Conservation (phyloP, 2,329 filamentous ascomycete genomes). For the Ophioceras dolichostomum region DNA sequence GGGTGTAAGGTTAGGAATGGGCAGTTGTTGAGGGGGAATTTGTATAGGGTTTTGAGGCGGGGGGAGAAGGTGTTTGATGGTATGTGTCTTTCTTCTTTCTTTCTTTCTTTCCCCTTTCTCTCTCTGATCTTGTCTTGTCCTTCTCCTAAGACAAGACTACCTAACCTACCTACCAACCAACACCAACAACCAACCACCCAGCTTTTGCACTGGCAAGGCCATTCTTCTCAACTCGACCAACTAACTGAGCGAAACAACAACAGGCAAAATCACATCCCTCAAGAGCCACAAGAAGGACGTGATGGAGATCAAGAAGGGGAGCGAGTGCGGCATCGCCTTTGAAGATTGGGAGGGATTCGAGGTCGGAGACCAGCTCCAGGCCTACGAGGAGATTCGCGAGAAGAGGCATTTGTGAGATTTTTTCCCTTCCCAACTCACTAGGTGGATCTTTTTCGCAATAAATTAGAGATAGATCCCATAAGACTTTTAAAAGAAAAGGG, state of each 20-base stretch:
- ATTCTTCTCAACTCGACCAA: too few species aligned
- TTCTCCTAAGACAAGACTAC: too few species aligned
- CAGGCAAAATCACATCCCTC: constrained; percentile 68
- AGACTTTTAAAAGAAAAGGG: too few species aligned
- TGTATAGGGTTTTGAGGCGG: constrained; percentile 59
- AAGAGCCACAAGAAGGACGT: constrained; percentile 93
- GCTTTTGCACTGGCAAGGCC: too few species aligned
- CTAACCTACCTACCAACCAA: too few species aligned
- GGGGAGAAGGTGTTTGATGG: constrained; percentile 70
- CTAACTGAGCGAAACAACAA: too few species aligned
- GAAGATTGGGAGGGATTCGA: constrained; percentile 66
- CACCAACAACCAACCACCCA: too few species aligned
- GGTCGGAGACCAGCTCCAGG: constrained; percentile 76
- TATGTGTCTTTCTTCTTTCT: constrained; percentile 31
- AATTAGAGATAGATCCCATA: too few species aligned
- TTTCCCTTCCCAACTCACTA: not conserved
- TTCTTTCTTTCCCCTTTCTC: not conserved
- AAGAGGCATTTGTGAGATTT: constrained; percentile 43
- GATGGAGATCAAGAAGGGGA: constrained; percentile 76
- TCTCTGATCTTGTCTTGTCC: too few species aligned
- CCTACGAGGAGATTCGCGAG: constrained; percentile 68
- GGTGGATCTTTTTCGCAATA: not conserved
- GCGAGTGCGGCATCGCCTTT: constrained; percentile 87
- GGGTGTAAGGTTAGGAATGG: constrained; percentile 85
- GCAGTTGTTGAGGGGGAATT: constrained; percentile 46